These are phyloP conservation scores for Rubroboletus satanas DNA, from an alignment of 768 basidiomycete genomes.

Conservation along the genomic window DNA sequence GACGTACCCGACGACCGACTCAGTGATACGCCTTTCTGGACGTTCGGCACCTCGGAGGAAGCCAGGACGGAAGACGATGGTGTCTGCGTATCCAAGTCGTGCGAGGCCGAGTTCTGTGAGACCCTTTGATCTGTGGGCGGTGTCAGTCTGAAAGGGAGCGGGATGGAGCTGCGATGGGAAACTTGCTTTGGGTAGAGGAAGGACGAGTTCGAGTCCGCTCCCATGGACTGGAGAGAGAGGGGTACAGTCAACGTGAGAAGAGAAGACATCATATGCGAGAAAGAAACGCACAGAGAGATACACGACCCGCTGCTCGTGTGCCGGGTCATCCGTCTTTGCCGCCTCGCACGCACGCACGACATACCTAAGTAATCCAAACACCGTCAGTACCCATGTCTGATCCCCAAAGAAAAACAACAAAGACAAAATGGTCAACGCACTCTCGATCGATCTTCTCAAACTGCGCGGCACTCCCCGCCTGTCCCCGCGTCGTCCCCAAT, in stretches of 20 bases:
- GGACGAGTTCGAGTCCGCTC: conserved; percentile 46
- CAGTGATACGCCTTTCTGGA: conserved; percentile 35
- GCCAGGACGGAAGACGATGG: conserved; percentile 65
- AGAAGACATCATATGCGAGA: neutral
- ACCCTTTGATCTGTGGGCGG: conserved; percentile 58
- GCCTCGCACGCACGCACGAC: conserved; percentile 70
- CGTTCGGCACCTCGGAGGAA: conserved; percentile 49
- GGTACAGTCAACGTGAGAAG: neutral
- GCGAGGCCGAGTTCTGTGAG: conserved; percentile 69
- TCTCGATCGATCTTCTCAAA: conserved; percentile 79
- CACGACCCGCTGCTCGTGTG: conserved; percentile 54
- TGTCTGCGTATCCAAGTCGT: conserved; percentile 63
- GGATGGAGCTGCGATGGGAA: neutral
- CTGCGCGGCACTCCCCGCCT: conserved; percentile 58
- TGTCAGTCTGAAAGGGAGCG: neutral
- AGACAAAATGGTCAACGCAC: conserved; percentile 34
- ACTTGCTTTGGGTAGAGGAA: conserved; percentile 51
- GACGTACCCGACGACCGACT: conserved; percentile 43
- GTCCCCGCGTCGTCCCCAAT: conserved; percentile 61
- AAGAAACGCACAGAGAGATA: conserved; percentile 53
- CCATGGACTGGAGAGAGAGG: conserved; percentile 37
- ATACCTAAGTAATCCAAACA: conserved; percentile 41
- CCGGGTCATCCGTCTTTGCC: conserved; percentile 48
- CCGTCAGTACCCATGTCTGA: neutral
- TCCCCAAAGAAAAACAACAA: neutral